Evolutionary conservation across 2,329 filamentous ascomycete species (phyloP).

Genomic region (Exophiala sp.): DNA sequence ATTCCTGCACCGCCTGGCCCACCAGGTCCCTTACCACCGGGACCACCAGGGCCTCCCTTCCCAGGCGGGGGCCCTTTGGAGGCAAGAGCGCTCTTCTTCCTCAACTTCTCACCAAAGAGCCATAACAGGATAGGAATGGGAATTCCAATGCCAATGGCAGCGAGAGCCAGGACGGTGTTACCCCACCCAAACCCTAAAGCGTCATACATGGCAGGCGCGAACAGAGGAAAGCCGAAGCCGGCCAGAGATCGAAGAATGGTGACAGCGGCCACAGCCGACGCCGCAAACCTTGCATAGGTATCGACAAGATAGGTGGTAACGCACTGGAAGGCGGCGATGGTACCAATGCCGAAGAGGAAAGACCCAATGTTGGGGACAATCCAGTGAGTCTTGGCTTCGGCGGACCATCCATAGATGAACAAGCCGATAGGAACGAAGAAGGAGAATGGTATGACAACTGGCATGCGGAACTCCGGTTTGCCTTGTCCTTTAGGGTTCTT

Average conservation of each 20-base stretch:
- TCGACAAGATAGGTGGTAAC: constrained; percentile 36
- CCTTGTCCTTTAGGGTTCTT: constrained; percentile 27
- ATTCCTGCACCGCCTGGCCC: constrained; percentile 15
- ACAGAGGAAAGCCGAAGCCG: constrained; percentile 48
- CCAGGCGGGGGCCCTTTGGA: constrained; percentile 23
- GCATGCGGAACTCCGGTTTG: constrained; percentile 51
- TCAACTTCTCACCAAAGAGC: constrained; percentile 41
- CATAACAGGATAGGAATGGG: constrained; percentile 44
- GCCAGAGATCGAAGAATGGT: constrained; percentile 44
- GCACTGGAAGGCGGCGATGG: constrained; percentile 29
- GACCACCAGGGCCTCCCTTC: constrained; percentile 16
- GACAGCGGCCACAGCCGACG: constrained; percentile 44
- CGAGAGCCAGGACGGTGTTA: constrained; percentile 43
- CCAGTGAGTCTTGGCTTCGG: constrained; percentile 42
- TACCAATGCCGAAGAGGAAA: constrained; percentile 40
- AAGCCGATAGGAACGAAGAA: constrained; percentile 45
- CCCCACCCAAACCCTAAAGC: constrained; percentile 37
- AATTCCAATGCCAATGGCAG: constrained; percentile 36
- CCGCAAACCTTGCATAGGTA: constrained; percentile 44
- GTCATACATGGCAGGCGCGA: constrained; percentile 41
- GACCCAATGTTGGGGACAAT: constrained; percentile 45
- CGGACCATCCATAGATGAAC: constrained; percentile 48
- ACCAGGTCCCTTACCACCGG: constrained; percentile 20
- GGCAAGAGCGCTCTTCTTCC: constrained; percentile 32
- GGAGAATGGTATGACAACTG: constrained; percentile 48